Percentiles rank a stretch among this genome's conserved stretches.
phyloP scores from a whole-genome alignment of 208 protist species.

The Wallacemonas sp. region DNA sequence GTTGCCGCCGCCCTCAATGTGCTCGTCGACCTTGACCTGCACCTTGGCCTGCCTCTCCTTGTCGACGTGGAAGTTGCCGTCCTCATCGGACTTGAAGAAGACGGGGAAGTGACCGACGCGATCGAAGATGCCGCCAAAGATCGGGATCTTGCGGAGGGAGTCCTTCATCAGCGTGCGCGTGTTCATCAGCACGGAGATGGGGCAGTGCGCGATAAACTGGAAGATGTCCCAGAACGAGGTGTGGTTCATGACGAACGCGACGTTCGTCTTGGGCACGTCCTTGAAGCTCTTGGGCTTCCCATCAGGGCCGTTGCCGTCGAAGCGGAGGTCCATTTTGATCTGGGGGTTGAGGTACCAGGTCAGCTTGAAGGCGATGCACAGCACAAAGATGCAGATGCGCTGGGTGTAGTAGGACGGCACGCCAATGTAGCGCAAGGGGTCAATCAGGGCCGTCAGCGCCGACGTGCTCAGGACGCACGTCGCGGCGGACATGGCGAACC shows the following conservation, averaged over 20 bases:
- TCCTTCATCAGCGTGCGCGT: constrained; percentile 63
- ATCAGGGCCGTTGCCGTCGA: constrained; percentile 39
- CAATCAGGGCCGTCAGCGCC: constrained; percentile 31
- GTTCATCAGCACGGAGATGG: constrained; percentile 26
- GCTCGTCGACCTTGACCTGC: constrained; percentile 25
- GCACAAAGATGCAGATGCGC: constrained; percentile 25
- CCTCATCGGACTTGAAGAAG: constrained; percentile 62
- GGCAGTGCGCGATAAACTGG: constrained; percentile 33
- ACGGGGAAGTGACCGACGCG: constrained; percentile 65
- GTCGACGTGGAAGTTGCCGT: constrained; percentile 60
- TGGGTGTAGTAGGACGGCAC: constrained; percentile 28
- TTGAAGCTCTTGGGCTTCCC: constrained; percentile 27
- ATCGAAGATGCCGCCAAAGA: constrained; percentile 60
- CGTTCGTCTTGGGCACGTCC: constrained; percentile 27
- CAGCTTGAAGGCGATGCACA: constrained; percentile 30
- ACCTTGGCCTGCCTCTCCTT: constrained; percentile 56
- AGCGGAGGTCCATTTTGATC: constrained; percentile 31
- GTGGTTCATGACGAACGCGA: constrained; percentile 59
- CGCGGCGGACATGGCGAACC: constrained; percentile 42
- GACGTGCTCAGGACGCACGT: constrained; percentile 31
- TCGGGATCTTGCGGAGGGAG: constrained; percentile 50
- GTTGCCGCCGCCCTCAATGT: constrained; percentile 38
- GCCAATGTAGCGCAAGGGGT: constrained; percentile 46
- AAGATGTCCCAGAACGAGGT: constrained; percentile 75
- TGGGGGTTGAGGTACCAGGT: constrained; percentile 49